Evolutionary conservation across 352 stramenopile species (phyloP).

Genomic region (Globisporangium orthogonon): DNA sequence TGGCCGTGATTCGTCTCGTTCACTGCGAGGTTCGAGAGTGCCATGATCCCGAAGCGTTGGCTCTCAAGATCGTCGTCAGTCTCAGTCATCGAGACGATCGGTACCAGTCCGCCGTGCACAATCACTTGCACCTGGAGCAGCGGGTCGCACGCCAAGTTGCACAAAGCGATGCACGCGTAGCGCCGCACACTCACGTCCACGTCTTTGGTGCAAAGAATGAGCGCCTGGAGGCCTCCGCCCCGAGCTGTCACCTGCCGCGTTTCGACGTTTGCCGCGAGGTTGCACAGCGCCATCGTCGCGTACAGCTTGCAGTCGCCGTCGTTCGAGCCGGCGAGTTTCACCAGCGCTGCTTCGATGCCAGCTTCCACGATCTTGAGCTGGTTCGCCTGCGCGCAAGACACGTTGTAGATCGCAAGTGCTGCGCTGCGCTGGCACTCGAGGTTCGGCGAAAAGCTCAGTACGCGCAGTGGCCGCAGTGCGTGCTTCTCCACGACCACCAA

Average conservation of each 20-base stretch:
- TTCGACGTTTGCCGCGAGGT: conserved; percentile 92
- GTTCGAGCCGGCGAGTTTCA: conserved; percentile 70
- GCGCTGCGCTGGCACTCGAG: conserved; percentile 90
- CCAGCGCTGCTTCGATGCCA: conserved; percentile 83
- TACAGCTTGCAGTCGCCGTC: conserved; percentile 94
- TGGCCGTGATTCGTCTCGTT: conserved; percentile 93
- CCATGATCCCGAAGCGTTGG: conserved; percentile 92
- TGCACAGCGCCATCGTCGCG: conserved; percentile 93
- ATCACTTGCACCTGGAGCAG: conserved; percentile 90
- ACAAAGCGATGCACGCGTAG: conserved; percentile 94
- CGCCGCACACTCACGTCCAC: conserved; percentile 73
- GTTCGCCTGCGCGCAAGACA: conserved; percentile 90
- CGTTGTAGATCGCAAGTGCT: conserved; percentile 92
- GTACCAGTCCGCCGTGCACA: conserved; percentile 88
- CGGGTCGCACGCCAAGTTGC: conserved; percentile 91
- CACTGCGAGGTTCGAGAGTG: conserved; percentile 90
- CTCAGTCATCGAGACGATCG: conserved; percentile 81
- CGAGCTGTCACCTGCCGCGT: conserved; percentile 83
- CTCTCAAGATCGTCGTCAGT: conserved; percentile 63
- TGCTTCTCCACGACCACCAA: conserved; percentile 85
- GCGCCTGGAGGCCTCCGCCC: conserved; percentile 89
- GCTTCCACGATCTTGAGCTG: conserved; percentile 87
- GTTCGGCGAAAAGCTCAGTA: conserved; percentile 71
- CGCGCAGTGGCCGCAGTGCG: conserved; percentile 71
- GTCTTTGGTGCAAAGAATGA: conserved; percentile 87